Conservation (phyloP, 139 green algal species). For the Coelastrella sp. region DNA sequence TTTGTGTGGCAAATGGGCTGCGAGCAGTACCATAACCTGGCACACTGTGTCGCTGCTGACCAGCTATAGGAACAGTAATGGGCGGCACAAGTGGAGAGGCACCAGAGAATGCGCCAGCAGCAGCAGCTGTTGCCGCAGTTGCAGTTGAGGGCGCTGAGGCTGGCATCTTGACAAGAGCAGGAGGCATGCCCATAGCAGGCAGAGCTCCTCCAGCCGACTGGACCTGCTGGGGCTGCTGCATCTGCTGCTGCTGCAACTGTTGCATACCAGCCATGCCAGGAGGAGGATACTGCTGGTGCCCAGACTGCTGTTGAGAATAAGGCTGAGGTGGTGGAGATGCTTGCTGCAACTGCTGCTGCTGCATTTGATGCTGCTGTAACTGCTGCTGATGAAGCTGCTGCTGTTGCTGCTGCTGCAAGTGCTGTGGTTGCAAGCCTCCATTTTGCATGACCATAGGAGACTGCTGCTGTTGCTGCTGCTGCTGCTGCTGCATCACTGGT, state of each 20-base stretch:
- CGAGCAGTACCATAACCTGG: constrained; percentile 23
- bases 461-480: constrained; percentile 5
- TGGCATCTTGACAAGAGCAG: constrained; percentile 2
- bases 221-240: constrained; percentile 2
- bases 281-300: neutral
- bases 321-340: neutral
- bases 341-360: constrained; percentile 16
- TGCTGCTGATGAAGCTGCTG: constrained; percentile 2
- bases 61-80: neutral
- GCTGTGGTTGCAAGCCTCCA: constrained; percentile 12
- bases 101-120: neutral
- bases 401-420: neutral
- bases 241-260: constrained; percentile 37
- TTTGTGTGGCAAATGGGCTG: constrained; percentile 41
- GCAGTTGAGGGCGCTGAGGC: constrained; percentile 1
- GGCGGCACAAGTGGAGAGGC: neutral
- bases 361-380: neutral
- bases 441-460: neutral
- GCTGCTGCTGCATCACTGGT: constrained; percentile 6
- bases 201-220: constrained; percentile 3
- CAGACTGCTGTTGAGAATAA: constrained; percentile 1
- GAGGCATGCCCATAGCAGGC: constrained; percentile 20
- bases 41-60: constrained; percentile 40
- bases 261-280: neutral
- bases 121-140: constrained; percentile 9